A percentile compares a stretch with the other conserved stretches of the same genome.
Conservation (phyloP, 352 stramenopile genomes). For the Phytophthora pisi region DNA sequence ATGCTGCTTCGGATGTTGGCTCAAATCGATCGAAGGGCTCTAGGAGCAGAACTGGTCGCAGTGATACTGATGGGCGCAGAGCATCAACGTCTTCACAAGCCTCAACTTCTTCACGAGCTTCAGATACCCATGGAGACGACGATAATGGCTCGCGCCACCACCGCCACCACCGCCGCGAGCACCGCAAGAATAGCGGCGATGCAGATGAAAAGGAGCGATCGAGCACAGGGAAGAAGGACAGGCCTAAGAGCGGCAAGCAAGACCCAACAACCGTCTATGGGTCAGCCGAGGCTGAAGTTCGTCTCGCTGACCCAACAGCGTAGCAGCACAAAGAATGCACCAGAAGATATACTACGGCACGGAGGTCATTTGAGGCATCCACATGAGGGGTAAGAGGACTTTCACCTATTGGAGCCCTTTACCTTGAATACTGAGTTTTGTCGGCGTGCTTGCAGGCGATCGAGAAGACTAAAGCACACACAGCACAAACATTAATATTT, state of each 20-base stretch:
- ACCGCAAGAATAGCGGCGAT: conserved; percentile 22
- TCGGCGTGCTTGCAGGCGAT: conserved; percentile 6
- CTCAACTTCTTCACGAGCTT: conserved; percentile 15
- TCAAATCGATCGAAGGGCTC: conserved; percentile 24
- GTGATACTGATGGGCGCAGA: conserved; percentile 19
- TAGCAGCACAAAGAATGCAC: conserved; percentile 2
- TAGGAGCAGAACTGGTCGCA: conserved; percentile 9
- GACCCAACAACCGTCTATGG: neutral
- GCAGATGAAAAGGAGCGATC: conserved; percentile 14
- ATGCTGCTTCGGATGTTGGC: conserved; percentile 10
- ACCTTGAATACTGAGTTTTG: neutral
- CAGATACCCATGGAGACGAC: conserved; percentile 2
- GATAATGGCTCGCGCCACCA: conserved; percentile 9
- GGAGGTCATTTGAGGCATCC: neutral
- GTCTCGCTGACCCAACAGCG: conserved; percentile 20
- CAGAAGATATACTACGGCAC: neutral
- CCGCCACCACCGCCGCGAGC: conserved; percentile 7
- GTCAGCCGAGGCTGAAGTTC: conserved; percentile 19
- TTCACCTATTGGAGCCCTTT: conserved; percentile 16
- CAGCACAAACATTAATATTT: neutral
- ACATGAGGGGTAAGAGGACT: neutral
- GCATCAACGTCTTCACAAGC: conserved; percentile 26
- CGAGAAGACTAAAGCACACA: conserved; percentile 1
- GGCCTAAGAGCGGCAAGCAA: conserved; percentile 15
- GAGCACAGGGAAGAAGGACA: conserved; percentile 31